Evolutionary conservation across 2,329 filamentous ascomycete genomes (phyloP), one percentile per base, ranked within the genome.

Genomic region (Arthroderma sp.): DNA sequence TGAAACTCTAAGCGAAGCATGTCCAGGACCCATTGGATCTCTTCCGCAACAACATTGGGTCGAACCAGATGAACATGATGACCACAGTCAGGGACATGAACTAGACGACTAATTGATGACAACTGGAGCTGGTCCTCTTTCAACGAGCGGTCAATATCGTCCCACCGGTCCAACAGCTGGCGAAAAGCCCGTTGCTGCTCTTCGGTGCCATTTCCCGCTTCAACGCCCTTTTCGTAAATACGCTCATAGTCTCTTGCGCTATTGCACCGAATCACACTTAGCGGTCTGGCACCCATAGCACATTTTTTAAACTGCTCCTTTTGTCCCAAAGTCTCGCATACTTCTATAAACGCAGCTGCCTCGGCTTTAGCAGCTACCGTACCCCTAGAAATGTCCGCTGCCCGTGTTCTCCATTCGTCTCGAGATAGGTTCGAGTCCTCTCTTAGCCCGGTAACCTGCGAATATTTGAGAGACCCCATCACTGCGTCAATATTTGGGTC

Each of bases 261-360:
- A 51, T 70, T 68, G 56, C 67, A 69, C 13, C 67, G 64, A 38
- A 75, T 68, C 37, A 74, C 67, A 58, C 66, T 69, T 33, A 74
- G 58, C 1, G 71, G 72, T 39, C 57, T 63, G 9, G 60, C 53
- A 1, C 67, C 67, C 53, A 73, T 59, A 0, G 62, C 62, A 37
- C 60, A 63, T 13, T 41, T 61, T 38, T 62, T 57, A 58, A 67
- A 66, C 59, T 74, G 72, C 17, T 64, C 56, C 56, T 72, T 71
- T 31, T 59, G 61, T 1, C 54, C 61, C 37, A 73, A 57, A 15
- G 64, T 62, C 53, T 60, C 55, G 51, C 68, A 71, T 11, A 69
- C 63, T 41, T 62, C 59, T 1, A 58, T 54, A 53, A 63, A 63
- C 3, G 56, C 58, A 8, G 38, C 58, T 2, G 61, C 61, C 54